Conservation (phyloP, 2,329 filamentous ascomycete species). For the Ophiostoma montium region DNA sequence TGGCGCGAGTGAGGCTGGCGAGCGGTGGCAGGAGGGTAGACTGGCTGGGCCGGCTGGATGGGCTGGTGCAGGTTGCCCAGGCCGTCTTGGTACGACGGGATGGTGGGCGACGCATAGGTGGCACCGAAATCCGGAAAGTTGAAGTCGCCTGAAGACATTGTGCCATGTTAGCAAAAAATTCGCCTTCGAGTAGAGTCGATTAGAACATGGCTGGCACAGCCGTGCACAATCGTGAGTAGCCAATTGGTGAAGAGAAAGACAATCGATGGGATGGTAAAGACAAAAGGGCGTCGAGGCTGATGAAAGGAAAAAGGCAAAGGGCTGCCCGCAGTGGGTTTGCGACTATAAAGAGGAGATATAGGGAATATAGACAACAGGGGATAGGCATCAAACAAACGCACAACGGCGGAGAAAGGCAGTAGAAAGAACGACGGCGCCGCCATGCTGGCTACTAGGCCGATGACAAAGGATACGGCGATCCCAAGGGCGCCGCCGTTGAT, state of each 20-base stretch:
- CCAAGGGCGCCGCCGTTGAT: constrained; percentile 5
- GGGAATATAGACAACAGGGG: neutral
- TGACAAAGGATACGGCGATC: neutral
- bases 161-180: constrained; percentile 26
- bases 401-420: neutral
- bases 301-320: neutral
- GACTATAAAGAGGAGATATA: constrained; percentile 4
- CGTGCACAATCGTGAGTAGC: constrained; percentile 12
- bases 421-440: neutral
- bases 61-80: constrained; percentile 28
- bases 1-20: constrained; percentile 17
- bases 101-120: constrained; percentile 35
- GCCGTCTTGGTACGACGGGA: constrained; percentile 30
- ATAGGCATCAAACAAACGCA: neutral
- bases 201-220: constrained; percentile 7
- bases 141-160: constrained; percentile 42
- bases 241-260: neutral
- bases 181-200: neutral
- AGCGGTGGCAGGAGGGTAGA: constrained; percentile 24
- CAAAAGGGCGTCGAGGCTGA: neutral
- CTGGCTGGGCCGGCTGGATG: constrained; percentile 38
- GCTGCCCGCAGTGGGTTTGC: neutral
- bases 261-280: neutral
- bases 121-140: constrained; percentile 40
- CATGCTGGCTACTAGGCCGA: neutral